Base-by-base conservation (phyloP, 2,329 filamentous ascomycete species). In the Aspergillus oerlinghausenensis region DNA sequence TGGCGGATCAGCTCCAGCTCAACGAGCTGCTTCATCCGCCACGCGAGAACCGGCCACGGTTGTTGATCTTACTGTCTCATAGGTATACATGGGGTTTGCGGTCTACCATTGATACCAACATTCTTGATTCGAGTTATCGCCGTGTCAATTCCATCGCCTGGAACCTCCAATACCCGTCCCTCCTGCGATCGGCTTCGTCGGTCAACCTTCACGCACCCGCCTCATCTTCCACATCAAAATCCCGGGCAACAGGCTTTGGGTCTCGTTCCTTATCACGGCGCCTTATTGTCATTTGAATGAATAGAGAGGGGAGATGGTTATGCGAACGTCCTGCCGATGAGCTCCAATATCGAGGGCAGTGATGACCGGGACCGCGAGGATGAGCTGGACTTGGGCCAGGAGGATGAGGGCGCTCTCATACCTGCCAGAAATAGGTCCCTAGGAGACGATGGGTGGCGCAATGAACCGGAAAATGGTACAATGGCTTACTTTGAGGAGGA, bases 341-440 rank as follows among this genome's bases (percentile, higher is more conserved):
- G 84, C 84, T 85, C 83, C 79, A 83, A 80, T 80, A 80, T 80
- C 75, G 80, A 80, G 79, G 82, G 82, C 79, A 83, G 77, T 75
- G 79, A 84, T 73, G 80, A 81, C 75, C 82, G 83, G 77, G 82
- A 77, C 77, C 77, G 78, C 72, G 80, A 85, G 70, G 79, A 82
- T 69, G 75, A 81, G 71, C 75, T 76, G 64, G 74, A 74, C 66
- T 67, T 74, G 63, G 76, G 73, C 52, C 73, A 75, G 58, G 71
- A 76, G 61, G 69, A 76, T 57, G 66, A 73, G 55, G 64, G 73
- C 67, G 56, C 65, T 61, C 56, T 60, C 58, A 63, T 65, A 56
- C 58, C 63, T 52, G 64, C 68, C 49, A 67, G 67, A 52, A 70
- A 70, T 55, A 66, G 67, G 35, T 57, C 58, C 49, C 14, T 64